Evolutionary conservation across 1,284 basidiomycete species (phyloP), one percentile per base, ranked within the genome.

Genomic region (Bondarzewia mesenterica): DNA sequence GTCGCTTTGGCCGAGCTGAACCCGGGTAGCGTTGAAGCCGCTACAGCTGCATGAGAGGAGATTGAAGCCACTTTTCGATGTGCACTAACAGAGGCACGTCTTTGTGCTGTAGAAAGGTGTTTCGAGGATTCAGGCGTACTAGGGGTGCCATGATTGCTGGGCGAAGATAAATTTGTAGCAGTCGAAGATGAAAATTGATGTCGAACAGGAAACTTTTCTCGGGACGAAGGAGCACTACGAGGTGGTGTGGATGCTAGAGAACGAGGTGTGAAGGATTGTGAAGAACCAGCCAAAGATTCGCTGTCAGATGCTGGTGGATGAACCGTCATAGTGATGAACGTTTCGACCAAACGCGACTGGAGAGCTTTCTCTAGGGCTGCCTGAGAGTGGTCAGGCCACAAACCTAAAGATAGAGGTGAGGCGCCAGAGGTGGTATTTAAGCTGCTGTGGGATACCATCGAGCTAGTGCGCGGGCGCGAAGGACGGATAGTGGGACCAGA

Each of bases 301-400:
- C 29, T n/a, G 38, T 10, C 38, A 26, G 18, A 4, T n/a, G 42
- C 41, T 53, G 59, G 51, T 20, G 57, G 54, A 1, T 63, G 64
- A 14, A 78, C 63, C 41, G 67, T 65, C 37, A 91, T 64, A 15
- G 81, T 75, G 47, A 91, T 64, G 57, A 89, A 87, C 1, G 85
- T 87, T 62, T 89, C 85, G n/a, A 89, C 79, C 22, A 91, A 68
- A 41, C 88, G 77, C n/a, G 83, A 80, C 42, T 70, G 67, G 5
- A 91, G 70, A 7, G 88, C 74, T 54, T 75, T 80, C 65, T 88
- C 84, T 36, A 90, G 67, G 4, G 71, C 73, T 38, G 66, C 66
- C 60, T 89, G 85, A 12, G 85, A 85, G 53, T 51, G 36, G 29
- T 46, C 52, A 26, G 47, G 47, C 38, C 46, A 50, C n/a, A 49